Conservation (phyloP, 73 alveolate genomes). For the Blepharisma japonicum region DNA sequence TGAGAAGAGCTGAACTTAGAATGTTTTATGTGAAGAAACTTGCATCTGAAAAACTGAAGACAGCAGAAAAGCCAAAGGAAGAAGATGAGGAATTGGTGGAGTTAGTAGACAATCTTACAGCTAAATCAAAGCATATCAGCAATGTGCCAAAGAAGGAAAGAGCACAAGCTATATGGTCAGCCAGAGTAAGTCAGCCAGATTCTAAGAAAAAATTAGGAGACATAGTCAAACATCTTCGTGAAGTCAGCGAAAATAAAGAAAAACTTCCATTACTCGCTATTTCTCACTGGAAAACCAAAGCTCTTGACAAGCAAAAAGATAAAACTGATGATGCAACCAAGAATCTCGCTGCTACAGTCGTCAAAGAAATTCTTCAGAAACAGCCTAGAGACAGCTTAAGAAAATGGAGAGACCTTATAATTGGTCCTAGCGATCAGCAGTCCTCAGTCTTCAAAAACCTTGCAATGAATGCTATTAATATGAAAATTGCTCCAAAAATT, state of each 20-base stretch:
- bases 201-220: too few relatives aligned
- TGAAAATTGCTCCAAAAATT: not conserved
- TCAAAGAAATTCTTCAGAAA: not conserved
- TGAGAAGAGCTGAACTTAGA: conserved; percentile 17
- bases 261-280: not conserved
- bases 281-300: not conserved
- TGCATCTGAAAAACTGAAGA: not conserved
- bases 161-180: too few relatives aligned
- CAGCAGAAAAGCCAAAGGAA: not conserved
- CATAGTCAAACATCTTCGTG: too few relatives aligned
- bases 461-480: not conserved
- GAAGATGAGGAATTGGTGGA: too few relatives aligned
- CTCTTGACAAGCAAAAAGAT: not conserved
- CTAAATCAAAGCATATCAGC: too few relatives aligned
- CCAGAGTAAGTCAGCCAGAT: too few relatives aligned
- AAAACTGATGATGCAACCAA: not conserved
- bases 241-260: not conserved
- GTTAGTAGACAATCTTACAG: too few relatives aligned
- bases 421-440: not conserved
- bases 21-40: not conserved
- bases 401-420: not conserved
- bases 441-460: not conserved
- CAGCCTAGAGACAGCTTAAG: not conserved
- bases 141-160: too few relatives aligned
- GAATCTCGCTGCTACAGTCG: not conserved